phyloP scores from a whole-genome alignment of 257 asterid genomes.

The Solanum okadae region DNA sequence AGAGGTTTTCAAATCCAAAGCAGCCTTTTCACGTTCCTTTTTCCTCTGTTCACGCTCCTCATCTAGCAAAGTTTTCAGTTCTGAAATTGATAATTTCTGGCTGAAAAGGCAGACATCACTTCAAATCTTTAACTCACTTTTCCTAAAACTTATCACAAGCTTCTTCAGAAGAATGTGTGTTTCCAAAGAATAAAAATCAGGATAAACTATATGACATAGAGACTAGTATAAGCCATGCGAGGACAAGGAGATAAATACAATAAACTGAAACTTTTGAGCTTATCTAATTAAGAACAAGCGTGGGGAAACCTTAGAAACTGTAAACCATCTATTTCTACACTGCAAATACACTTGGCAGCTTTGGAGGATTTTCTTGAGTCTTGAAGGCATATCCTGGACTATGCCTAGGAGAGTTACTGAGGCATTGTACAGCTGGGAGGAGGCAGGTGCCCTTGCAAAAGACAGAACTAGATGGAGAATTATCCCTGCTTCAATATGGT shows the following conservation, averaged over 20 bases:
- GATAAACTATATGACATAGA: neutral
- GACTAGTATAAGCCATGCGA: neutral
- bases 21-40: slow-evolving; percentile 85
- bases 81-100: slow-evolving; percentile 77
- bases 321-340: too few relatives aligned
- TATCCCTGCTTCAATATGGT: too few relatives aligned
- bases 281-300: neutral
- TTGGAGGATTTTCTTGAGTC: too few relatives aligned
- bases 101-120: slow-evolving; percentile 35
- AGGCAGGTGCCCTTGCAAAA: too few relatives aligned
- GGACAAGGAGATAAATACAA: neutral
- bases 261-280: neutral
- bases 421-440: too few relatives aligned
- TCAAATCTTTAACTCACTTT: neutral
- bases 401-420: too few relatives aligned
- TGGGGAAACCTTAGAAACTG: too few relatives aligned
- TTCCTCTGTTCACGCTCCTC: slow-evolving; percentile 96
- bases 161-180: neutral
- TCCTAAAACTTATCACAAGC: neutral
- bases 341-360: too few relatives aligned
- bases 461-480: too few relatives aligned
- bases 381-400: too few relatives aligned
- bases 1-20: slow-evolving; percentile 53
- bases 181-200: neutral
- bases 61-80: slow-evolving; percentile 63